A percentile compares a stretch with the other conserved stretches of the same genome.
Conservation (phyloP, 1,284 basidiomycete species). For the Peniophora sp. region DNA sequence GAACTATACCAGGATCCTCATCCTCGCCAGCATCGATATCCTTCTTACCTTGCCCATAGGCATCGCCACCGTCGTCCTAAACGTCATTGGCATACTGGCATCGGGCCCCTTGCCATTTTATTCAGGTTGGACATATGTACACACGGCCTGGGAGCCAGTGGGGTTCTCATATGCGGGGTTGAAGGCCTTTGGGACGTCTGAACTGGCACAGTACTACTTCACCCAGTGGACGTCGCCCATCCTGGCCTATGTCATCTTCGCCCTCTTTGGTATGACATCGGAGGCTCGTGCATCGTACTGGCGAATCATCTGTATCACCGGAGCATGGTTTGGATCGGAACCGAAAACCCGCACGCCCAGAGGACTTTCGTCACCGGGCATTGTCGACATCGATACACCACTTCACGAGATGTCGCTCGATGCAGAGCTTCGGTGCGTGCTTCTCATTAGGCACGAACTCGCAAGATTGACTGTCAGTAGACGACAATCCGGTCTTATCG, state of each 20-base stretch:
- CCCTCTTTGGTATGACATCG: background rate
- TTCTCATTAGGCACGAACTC: too few relatives aligned
- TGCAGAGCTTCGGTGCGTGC: too few relatives aligned
- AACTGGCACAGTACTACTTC: background rate
- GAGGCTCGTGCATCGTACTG: background rate
- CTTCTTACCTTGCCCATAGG: background rate
- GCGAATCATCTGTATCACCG: background rate
- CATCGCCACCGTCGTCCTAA: background rate
- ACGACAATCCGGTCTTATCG: too few relatives aligned
- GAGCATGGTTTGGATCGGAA: background rate
- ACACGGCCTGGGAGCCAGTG: background rate
- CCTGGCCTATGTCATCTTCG: background rate
- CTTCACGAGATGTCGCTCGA: too few relatives aligned
- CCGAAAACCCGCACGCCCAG: too few relatives aligned
- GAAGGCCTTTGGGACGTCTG: background rate
- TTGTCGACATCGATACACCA: too few relatives aligned
- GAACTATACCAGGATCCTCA: background rate
- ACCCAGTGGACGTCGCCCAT: background rate
- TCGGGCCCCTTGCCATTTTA: background rate
- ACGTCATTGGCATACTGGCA: too few relatives aligned
- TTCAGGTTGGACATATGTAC: background rate
- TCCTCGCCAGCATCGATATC: background rate
- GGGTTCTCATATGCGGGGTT: too few relatives aligned
- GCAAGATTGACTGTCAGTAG: too few relatives aligned
- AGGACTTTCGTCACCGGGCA: too few relatives aligned